A percentile compares a stretch with the other conserved stretches of the same genome.
phyloP scores from a whole-genome alignment of 768 basidiomycete genomes.

The Artomyces pyxidatus region DNA sequence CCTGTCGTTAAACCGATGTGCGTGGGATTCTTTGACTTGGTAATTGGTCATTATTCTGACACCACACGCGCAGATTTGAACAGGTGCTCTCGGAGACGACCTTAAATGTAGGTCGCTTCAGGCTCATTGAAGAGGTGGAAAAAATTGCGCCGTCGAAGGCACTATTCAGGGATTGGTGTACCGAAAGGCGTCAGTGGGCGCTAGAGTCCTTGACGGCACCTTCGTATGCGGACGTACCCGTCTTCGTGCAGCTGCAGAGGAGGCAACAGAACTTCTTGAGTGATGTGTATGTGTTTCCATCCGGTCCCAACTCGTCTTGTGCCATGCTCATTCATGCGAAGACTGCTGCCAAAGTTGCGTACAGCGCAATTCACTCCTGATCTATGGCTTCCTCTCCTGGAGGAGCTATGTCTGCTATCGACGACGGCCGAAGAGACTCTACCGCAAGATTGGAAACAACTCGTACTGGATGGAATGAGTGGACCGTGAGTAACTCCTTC shows the following conservation, averaged over 20 bases:
- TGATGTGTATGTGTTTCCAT: background rate
- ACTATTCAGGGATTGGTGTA: background rate
- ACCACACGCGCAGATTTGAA: background rate
- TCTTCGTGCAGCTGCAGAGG: background rate
- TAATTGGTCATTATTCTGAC: too few species aligned
- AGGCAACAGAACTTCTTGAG: background rate
- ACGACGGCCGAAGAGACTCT: too few species aligned
- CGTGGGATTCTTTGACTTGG: too few species aligned
- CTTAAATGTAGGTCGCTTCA: background rate
- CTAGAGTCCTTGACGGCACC: background rate
- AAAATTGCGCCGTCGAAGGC: background rate
- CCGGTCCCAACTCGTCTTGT: background rate
- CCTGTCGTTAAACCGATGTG: too few species aligned
- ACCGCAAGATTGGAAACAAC: too few species aligned
- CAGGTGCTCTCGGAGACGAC: background rate
- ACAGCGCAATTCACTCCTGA: background rate
- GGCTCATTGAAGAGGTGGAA: background rate
- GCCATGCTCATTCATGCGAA: background rate
- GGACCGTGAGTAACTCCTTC: too few species aligned
- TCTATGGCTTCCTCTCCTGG: background rate
- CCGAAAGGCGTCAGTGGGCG: background rate
- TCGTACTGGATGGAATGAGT: too few species aligned
- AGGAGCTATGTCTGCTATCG: background rate
- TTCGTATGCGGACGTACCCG: background rate
- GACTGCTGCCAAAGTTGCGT: background rate